Evolutionary conservation across 2,329 filamentous ascomycete species (phyloP).

Genomic region (Zarea fungicola): DNA sequence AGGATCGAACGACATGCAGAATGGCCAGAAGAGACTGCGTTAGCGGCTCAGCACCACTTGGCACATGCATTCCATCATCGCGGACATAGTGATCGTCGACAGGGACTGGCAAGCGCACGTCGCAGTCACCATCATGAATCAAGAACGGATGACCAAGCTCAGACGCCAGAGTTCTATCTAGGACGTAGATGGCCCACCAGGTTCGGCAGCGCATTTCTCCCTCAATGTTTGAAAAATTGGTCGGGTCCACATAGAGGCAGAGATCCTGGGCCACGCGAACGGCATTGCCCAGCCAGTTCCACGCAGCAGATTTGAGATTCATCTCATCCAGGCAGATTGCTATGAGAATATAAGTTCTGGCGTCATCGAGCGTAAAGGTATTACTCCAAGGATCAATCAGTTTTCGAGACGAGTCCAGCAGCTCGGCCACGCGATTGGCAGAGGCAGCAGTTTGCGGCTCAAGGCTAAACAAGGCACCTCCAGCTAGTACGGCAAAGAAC

Average conservation of each 20-base stretch:
- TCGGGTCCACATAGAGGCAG: constrained; percentile 70
- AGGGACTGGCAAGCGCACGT: constrained; percentile 71
- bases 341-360: constrained; percentile 64
- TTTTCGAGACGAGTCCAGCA: constrained; percentile 64
- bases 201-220: constrained; percentile 79
- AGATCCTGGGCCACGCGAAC: constrained; percentile 79
- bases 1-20: constrained; percentile 75
- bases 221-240: constrained; percentile 69
- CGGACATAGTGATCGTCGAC: constrained; percentile 76
- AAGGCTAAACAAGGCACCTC: constrained; percentile 69
- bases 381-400: constrained; percentile 79
- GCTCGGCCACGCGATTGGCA: constrained; percentile 50
- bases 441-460: constrained; percentile 48
- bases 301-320: constrained; percentile 80
- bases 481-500: constrained; percentile 78
- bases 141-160: constrained; percentile 75
- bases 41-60: constrained; percentile 47
- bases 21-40: constrained; percentile 71
- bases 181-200: constrained; percentile 92
- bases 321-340: constrained; percentile 79
- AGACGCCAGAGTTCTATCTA: constrained; percentile 75
- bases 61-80: constrained; percentile 49
- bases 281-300: constrained; percentile 77
- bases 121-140: constrained; percentile 85
- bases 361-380: constrained; percentile 69